Base-by-base conservation (phyloP, 139 green algal genomes). In the Closterium sp. region DNA sequence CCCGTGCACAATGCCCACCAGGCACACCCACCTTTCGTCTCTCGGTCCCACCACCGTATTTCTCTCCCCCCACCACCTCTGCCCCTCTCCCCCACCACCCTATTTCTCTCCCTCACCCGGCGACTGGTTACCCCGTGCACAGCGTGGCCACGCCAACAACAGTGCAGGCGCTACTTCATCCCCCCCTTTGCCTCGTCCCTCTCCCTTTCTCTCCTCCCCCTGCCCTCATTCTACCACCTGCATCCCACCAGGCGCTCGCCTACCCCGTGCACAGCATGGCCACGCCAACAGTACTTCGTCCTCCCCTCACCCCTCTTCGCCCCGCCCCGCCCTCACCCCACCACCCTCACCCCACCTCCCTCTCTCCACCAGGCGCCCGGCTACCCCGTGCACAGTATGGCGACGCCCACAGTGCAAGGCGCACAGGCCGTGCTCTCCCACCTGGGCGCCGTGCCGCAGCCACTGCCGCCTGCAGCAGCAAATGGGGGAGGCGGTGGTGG, bases 261-360 rank as follows among this genome's bases (percentile, higher is more conserved):
- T 88, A 89, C 86, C 84, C 84, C 3, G 90, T 92, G 84, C 64
- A 92, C 84, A 89, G 91, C 25, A 84, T 89, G 87, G 83, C 91
- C 2, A 89, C 87, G 2, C 64, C 64, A 2, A 89, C 91, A 32
- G 31, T 89, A 2, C 35, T 38, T 3, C 64, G 91, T 19, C 55
- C 69, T 12, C 8, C 81, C 3, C 32, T 16, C 21, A 2, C 91
- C 28, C 35, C 85, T 12, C 36, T 3, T 21, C 34, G 23, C 31
- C 34, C 84, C 6, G 87, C 28, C n/a, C 3, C 55, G 4, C 31
- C 28, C 69, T 30, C 36, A 55, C 36, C 6, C 36, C 36, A 55
- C 36, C 6, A 6, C 6, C 36, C 36, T 55, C 6, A 36, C 85
- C 33, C 19, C 30, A 32, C 43, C 85, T 66, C 12, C 33, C 85